Evolutionary conservation across 2,329 filamentous ascomycete genomes (phyloP).

Genomic region (Xylaria sp.): DNA sequence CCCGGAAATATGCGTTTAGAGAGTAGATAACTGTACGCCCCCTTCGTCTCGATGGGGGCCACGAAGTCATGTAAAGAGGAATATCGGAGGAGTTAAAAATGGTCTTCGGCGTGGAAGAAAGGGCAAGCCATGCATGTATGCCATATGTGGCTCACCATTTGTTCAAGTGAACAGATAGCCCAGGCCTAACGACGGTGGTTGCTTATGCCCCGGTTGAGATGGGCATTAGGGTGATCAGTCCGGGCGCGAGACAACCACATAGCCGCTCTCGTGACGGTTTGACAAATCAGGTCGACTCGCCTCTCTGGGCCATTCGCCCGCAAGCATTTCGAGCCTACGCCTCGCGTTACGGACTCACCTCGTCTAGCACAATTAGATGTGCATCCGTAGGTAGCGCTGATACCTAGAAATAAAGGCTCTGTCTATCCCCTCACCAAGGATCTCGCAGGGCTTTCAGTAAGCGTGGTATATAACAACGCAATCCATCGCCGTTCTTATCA

Average conservation of each 20-base stretch:
- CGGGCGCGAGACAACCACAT: conserved; percentile 15
- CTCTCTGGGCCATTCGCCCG: conserved; percentile 10
- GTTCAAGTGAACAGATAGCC: conserved; percentile 49
- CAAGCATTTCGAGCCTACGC: conserved; percentile 21
- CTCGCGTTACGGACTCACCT: conserved; percentile 28
- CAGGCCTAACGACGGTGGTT: conserved; percentile 26
- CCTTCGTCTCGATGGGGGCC: conserved; percentile 42
- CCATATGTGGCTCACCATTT: conserved; percentile 38
- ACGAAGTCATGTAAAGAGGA: conserved; percentile 52
- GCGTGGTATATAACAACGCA: background rate
- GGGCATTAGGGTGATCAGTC: conserved; percentile 26
- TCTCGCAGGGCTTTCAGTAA: conserved; percentile 2
- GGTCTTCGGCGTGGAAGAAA: conserved; percentile 36
- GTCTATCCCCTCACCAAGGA: conserved; percentile 29
- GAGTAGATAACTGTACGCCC: conserved; percentile 51
- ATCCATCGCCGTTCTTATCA: background rate
- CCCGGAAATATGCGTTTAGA: conserved; percentile 50
- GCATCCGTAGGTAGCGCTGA: conserved; percentile 43
- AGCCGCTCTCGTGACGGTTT: conserved; percentile 14
- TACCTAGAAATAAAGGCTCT: conserved; percentile 42
- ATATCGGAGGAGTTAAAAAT: conserved; percentile 41
- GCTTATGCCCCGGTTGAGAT: conserved; percentile 32
- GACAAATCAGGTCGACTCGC: conserved; percentile 8
- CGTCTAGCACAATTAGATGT: conserved; percentile 30
- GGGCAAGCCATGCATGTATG: conserved; percentile 27